phyloP scores from a whole-genome alignment of 768 basidiomycete species.

The Xerocomus brunneocitrinus region DNA sequence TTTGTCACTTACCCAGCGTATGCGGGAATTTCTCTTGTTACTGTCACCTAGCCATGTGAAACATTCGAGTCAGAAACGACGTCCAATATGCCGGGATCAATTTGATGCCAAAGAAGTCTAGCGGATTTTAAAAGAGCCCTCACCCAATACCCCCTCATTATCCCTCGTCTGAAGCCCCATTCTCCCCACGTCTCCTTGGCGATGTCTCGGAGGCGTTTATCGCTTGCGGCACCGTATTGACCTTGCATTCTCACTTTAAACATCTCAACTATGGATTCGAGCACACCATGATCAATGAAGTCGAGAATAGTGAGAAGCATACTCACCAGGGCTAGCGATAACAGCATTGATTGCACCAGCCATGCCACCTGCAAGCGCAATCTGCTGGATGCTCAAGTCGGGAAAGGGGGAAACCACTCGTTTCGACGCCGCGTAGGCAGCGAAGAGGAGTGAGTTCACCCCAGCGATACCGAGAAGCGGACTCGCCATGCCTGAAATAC shows the following conservation, averaged over 20 bases:
- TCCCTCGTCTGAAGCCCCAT: slow-evolving; percentile 81
- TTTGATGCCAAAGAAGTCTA: neutral
- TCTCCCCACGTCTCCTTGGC: slow-evolving; percentile 79
- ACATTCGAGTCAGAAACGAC: neutral
- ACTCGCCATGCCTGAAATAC: slow-evolving; percentile 71
- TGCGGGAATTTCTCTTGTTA: slow-evolving; percentile 91
- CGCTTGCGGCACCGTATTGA: slow-evolving; percentile 78
- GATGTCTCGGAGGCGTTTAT: slow-evolving; percentile 72
- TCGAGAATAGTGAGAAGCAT: neutral
- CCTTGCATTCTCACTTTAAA: slow-evolving; percentile 99
- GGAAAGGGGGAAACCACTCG: slow-evolving; percentile 87
- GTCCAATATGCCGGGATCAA: neutral
- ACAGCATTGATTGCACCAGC: slow-evolving; percentile 90
- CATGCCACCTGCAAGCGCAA: slow-evolving; percentile 82
- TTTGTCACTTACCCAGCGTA: slow-evolving; percentile 63
- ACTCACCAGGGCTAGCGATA: slow-evolving; percentile 80
- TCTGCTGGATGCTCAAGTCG: slow-evolving; percentile 73
- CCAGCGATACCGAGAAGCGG: slow-evolving; percentile 91
- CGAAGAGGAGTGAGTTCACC: slow-evolving; percentile 94
- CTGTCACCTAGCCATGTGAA: slow-evolving; percentile 58
- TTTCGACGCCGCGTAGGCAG: slow-evolving; percentile 78
- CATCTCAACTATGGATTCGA: slow-evolving; percentile 70
- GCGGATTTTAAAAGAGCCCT: slow-evolving; percentile 10
- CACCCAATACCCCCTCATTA: slow-evolving; percentile 98
- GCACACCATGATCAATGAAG: neutral